Evolutionary conservation across 2,329 filamentous ascomycete species (phyloP).

Genomic region (Xylaria sp.): DNA sequence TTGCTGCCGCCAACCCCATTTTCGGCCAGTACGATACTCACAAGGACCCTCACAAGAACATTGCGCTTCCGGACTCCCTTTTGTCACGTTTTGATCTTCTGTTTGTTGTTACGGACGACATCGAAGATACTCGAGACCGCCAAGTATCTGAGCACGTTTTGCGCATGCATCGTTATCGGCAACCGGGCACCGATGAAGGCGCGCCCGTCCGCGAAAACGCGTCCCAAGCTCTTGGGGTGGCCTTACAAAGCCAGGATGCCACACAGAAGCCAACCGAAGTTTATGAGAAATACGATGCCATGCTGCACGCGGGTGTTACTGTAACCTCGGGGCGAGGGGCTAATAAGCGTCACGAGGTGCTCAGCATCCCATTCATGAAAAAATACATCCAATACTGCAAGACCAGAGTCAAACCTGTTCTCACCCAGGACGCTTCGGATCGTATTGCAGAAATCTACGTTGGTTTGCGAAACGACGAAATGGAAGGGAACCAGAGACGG

Average conservation of each 20-base stretch:
- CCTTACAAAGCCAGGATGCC: conserved; percentile 76
- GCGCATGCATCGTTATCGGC: conserved; percentile 94
- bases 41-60: conserved; percentile 98
- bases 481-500: conserved; percentile 90
- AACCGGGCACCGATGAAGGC: conserved; percentile 91
- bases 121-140: conserved; percentile 89
- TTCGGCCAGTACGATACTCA: conserved; percentile 98
- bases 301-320: conserved; percentile 92
- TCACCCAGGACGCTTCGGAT: conserved; percentile 90
- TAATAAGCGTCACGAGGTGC: conserved; percentile 79
- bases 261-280: conserved; percentile 82
- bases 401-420: conserved; percentile 82
- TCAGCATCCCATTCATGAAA: conserved; percentile 98
- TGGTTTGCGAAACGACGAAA: conserved; percentile 90
- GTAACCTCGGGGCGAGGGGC: conserved; percentile 75
- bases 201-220: conserved; percentile 89
- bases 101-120: conserved; percentile 97
- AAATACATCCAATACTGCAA: conserved; percentile 99
- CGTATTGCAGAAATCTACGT: conserved; percentile 92
- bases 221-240: conserved; percentile 84
- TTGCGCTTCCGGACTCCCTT: conserved; percentile 93
- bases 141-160: conserved; percentile 95
- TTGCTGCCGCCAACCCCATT: conserved; percentile 95
- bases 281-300: conserved; percentile 94
- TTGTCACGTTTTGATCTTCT: conserved; percentile 98